Percentiles rank a stretch among this genome's conserved stretches.
Evolutionary conservation across 768 basidiomycete species (phyloP).

Genomic region (Lanmaoa rubissima): DNA sequence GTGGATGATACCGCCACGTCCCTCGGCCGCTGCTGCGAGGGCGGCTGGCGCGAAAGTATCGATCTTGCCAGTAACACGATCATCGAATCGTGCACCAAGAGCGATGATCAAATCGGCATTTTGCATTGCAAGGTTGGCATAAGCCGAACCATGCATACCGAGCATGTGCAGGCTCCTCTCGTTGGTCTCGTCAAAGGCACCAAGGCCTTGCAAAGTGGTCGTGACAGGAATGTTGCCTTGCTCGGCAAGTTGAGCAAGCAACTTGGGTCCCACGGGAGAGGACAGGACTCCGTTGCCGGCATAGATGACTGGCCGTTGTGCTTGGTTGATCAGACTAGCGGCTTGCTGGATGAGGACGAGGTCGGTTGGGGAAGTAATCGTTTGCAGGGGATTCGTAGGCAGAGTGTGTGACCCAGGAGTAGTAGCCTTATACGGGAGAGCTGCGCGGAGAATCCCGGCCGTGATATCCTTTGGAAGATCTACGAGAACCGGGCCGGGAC

Average conservation of each 20-base stretch:
- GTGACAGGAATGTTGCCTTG: slow-evolving; percentile 95
- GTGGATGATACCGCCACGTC: slow-evolving; percentile 96
- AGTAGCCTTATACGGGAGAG: slow-evolving; percentile 83
- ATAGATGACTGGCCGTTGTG: slow-evolving; percentile 89
- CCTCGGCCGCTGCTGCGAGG: slow-evolving; percentile 75
- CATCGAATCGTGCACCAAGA: slow-evolving; percentile 94
- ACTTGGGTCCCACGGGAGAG: slow-evolving; percentile 74
- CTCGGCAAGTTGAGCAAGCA: slow-evolving; percentile 75
- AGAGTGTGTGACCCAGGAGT: slow-evolving; percentile 80
- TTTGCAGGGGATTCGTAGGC: slow-evolving; percentile 69
- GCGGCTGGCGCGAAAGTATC: slow-evolving; percentile 91
- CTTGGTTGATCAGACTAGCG: slow-evolving; percentile 87
- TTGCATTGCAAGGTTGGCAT: slow-evolving; percentile 98
- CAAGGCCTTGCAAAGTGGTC: slow-evolving; percentile 94
- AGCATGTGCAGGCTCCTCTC: slow-evolving; percentile 92
- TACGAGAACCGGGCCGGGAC: slow-evolving; percentile 96
- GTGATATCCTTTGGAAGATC: slow-evolving; percentile 99
- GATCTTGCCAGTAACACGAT: slow-evolving; percentile 93
- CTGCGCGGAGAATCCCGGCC: slow-evolving; percentile 81
- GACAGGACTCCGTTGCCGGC: slow-evolving; percentile 90
- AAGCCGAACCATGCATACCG: slow-evolving; percentile 97
- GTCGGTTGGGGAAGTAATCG: slow-evolving; percentile 59
- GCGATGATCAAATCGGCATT: slow-evolving; percentile 97
- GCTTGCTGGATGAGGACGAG: slow-evolving; percentile 71
- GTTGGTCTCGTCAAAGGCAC: slow-evolving; percentile 90